Percentiles rank a stretch among this genome's conserved stretches.
phyloP scores from a whole-genome alignment of 306 rosid genomes.

The Malus fusca region DNA sequence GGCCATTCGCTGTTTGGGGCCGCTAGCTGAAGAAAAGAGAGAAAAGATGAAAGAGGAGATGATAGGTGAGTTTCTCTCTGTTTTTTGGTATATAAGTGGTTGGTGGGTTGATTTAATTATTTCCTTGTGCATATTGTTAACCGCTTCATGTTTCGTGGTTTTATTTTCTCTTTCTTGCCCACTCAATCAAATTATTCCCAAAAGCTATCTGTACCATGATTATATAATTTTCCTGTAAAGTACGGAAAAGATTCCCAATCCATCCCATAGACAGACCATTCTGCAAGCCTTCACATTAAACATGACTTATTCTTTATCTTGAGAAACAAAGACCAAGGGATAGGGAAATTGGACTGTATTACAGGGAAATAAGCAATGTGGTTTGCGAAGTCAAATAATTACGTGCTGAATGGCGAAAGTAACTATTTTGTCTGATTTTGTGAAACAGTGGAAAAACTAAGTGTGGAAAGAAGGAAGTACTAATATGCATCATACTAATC shows the following conservation, averaged over 20 bases:
- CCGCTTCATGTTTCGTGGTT: background rate
- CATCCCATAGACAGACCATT: background rate
- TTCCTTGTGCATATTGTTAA: background rate
- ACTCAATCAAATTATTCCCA: background rate
- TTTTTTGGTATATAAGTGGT: slow-evolving; percentile 55
- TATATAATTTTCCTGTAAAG: background rate
- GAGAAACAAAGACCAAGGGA: background rate
- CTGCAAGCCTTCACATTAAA: background rate
- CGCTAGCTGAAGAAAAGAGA: slow-evolving; percentile 76
- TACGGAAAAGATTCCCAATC: too few relatives aligned
- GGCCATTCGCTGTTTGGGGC: slow-evolving; percentile 53
- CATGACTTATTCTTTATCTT: background rate
- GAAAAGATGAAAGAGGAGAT: slow-evolving; percentile 96
- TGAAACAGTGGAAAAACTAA: background rate
- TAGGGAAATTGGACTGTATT: background rate
- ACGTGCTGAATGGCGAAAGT: background rate
- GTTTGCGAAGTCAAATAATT: background rate
- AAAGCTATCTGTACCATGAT: background rate
- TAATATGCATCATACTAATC: background rate
- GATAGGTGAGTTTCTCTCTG: slow-evolving; percentile 44
- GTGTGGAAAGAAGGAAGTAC: background rate
- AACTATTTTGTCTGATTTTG: background rate
- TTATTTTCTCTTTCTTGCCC: background rate
- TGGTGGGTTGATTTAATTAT: slow-evolving; percentile 22
- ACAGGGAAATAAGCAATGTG: background rate